Conservation (phyloP, 352 stramenopile genomes). For the Aphanomyces cochlioides region DNA sequence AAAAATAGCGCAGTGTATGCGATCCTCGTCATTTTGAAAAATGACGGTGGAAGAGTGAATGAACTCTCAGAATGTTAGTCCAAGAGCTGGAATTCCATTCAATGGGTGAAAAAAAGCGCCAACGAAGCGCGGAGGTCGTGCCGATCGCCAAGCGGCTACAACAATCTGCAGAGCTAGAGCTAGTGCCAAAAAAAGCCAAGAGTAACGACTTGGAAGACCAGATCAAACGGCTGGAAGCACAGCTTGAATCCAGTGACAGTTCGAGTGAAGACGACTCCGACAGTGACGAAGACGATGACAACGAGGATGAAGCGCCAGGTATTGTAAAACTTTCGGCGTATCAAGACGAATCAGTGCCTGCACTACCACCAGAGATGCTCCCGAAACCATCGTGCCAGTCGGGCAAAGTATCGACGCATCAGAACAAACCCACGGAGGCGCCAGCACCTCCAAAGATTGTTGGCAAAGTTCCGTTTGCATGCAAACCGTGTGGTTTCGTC, state of each 20-base stretch:
- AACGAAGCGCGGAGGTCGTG: conserved; percentile 39
- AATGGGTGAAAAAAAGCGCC: conserved; percentile 18
- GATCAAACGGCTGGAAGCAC: conserved; percentile 66
- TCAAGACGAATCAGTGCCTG: conserved; percentile 56
- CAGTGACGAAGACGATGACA: conserved; percentile 14
- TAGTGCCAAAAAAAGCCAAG: conserved; percentile 33
- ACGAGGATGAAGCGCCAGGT: neutral
- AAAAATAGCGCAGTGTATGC: conserved; percentile 74
- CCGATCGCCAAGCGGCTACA: conserved; percentile 80
- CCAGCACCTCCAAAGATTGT: conserved; percentile 25
- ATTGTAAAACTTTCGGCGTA: conserved; percentile 71
- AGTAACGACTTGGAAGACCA: conserved; percentile 60
- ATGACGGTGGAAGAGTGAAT: neutral
- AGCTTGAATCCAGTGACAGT: conserved; percentile 45
- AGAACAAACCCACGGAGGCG: conserved; percentile 34
- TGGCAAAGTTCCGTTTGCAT: conserved; percentile 70
- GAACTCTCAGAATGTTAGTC: neutral
- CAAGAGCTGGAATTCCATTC: too few relatives aligned
- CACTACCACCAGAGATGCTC: conserved; percentile 54
- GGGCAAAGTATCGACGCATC: conserved; percentile 34
- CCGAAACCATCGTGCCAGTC: conserved; percentile 34
- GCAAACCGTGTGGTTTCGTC: conserved; percentile 74
- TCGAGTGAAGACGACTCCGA: conserved; percentile 8
- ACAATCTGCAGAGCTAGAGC: conserved; percentile 62
- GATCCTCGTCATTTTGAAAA: conserved; percentile 32